Conservation (phyloP, 768 basidiomycete genomes). For the Rhodotorula graminis region DNA sequence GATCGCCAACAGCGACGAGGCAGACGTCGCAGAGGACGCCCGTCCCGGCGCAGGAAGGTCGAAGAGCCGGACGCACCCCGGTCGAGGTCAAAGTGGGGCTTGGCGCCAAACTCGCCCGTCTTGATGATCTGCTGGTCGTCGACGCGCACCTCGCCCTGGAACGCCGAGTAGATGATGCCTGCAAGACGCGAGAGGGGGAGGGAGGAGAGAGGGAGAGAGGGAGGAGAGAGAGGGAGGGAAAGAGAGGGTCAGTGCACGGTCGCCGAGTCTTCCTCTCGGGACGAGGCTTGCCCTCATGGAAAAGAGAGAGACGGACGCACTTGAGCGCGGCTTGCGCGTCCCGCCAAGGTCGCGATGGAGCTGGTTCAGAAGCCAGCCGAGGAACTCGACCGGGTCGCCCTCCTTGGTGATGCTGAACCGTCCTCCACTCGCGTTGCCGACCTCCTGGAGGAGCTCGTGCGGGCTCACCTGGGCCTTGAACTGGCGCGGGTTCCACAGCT, state of each 20-base stretch:
- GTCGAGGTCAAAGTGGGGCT: constrained; percentile 81
- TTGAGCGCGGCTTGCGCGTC: constrained; percentile 84
- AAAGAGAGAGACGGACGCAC: constrained; percentile 52
- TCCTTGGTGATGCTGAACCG: constrained; percentile 90
- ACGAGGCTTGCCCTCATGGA: too few relatives aligned
- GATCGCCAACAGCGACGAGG: too few relatives aligned
- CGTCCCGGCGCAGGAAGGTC: too few relatives aligned
- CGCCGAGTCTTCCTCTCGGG: neutral
- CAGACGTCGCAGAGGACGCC: too few relatives aligned
- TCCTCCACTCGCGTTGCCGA: constrained; percentile 77
- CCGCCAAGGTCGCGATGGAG: constrained; percentile 91
- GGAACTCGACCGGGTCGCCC: constrained; percentile 93
- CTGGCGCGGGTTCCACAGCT: constrained; percentile 89
- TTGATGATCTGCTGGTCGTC: constrained; percentile 89
- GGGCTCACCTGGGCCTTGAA: constrained; percentile 98
- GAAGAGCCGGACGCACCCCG: constrained; percentile 59
- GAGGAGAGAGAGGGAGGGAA: too few relatives aligned
- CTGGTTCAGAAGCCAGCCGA: constrained; percentile 90
- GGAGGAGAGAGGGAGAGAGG: too few relatives aligned
- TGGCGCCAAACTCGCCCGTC: constrained; percentile 63
- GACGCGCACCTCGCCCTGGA: constrained; percentile 87
- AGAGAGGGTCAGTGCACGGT: neutral
- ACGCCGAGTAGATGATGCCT: constrained; percentile 88
- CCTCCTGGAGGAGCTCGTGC: constrained; percentile 98
- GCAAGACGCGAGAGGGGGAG: neutral